Evolutionary conservation across 75 land plant genomes (phyloP), one percentile per base, ranked within the genome.

Genomic region (Cryptomeria japonica): DNA sequence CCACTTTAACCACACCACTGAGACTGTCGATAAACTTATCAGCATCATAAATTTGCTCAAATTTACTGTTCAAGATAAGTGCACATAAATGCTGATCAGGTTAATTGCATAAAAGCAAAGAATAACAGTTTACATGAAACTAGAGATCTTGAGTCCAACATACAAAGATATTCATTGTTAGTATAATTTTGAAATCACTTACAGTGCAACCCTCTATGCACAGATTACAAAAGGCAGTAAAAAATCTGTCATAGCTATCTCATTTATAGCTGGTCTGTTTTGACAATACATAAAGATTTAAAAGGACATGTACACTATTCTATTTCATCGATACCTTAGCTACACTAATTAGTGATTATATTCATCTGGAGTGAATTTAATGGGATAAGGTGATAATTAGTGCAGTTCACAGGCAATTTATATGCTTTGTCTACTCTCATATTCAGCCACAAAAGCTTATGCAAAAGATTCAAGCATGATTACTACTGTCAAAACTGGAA

Each of bases 11-110:
- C 13, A 96, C 94, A 19, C 92, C 96, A 80, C 93, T 91, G 32
- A 96, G 88, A 87, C 91, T 93, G 79, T 61, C 41, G 1, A 95
- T 76, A 77, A 96, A 96, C 88, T 96, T 96, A 82, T 92, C 94
- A 80, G 87, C 90, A 89, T 96, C 94, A 91, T 96, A 96, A 13
- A 96, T 90, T 85, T 96, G 95, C 55, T 90, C 92, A 87, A 96
- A 96, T 49, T 89, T 93, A 91, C 98, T 96, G 97, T 56, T 82
- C 47, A 39, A 47, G 34, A 61, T 36, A 41, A 87, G 7, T 41
- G 32, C 28, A 84, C 58, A 87, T 22, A 41, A 55, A 46, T 31
- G 61, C 31, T 49, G 7, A 36, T 22, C 68, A 85, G 72, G 3
- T 64, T 51, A 15, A 53, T 56, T 34, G 70, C 16, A 55, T 10